Base-by-base conservation (phyloP, 768 basidiomycete genomes). In the Lyophyllum shimeji region DNA sequence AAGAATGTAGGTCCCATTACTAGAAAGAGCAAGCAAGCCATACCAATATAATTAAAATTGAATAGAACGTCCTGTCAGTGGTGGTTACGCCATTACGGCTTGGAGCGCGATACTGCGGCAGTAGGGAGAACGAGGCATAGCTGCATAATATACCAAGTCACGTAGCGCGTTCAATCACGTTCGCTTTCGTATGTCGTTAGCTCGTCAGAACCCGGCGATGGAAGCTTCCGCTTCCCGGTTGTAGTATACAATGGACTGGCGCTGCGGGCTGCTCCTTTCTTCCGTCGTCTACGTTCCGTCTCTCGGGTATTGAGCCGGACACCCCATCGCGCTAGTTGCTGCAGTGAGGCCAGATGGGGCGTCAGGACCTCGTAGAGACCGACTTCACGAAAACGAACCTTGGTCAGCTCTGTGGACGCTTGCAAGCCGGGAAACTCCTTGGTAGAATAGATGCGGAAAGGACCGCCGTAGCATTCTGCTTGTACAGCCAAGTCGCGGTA, bases 361-460 rank as follows among this genome's bases (percentile, higher is more conserved):
- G 13, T 53, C 18, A 25, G 23, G 34, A 25, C 27, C 27, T 21
- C 24, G 43, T 43, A 21, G 39, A 55, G 11, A 24, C 45, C 21
- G 5, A 29, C 29, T 4, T 47, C n/a, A 40, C 15, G 42, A 33
- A 20, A 11, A 59, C 70, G 21, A 21, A 85, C 87, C 78, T 85
- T 87, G 7, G 86, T 88, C 34, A 88, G 71, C 29, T 83, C 82
- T 0, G 86, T 89, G 2, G 86, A 87, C 4, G 84, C 79, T 43
- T 78, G 78, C 15, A 89, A 69, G 2, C 87, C 84, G 3, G 87
- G 86, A 58, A 89, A 88, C 54, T 86, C 82, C 62, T 89, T 89
- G 0, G 87, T 87, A 9, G 85, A 85, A 63, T 84, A 88, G 0
- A 89, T 81, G 21, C 77, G 81, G 66, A 89, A 88, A 1, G 73